Evolutionary conservation across 2,329 filamentous ascomycete species (phyloP).

Genomic region (Diplodia sapinea): DNA sequence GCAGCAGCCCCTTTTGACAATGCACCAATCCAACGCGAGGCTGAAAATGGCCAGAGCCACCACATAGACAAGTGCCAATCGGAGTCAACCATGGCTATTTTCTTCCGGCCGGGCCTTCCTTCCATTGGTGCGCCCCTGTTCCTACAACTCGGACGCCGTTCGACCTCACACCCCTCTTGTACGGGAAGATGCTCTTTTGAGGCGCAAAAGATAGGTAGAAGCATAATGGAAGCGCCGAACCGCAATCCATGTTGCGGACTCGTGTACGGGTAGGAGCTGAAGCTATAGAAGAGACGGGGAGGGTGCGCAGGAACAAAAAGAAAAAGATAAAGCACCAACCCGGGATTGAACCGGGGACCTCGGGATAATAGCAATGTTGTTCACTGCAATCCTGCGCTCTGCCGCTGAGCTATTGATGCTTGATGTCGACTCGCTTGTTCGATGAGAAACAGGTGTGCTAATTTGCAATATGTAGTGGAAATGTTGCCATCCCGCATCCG

Average conservation of each 20-base stretch:
- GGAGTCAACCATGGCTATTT: not conserved
- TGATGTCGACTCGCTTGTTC: not conserved
- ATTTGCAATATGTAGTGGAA: not conserved
- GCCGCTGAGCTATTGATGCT: constrained; percentile 2
- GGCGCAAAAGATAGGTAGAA: not conserved
- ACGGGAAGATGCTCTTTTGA: not conserved
- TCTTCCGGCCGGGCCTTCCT: not conserved
- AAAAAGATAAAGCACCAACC: not conserved
- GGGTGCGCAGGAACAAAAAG: no score
- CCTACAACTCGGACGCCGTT: not conserved
- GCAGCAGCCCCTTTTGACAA: not conserved
- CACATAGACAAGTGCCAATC: not conserved
- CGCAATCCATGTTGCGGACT: not conserved
- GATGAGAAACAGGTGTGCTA: not conserved
- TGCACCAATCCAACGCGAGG: not conserved
- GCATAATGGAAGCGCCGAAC: not conserved
- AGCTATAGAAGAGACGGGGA: not conserved
- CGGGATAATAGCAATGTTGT: not conserved
- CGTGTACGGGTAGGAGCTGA: no score
- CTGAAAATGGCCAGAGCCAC: not conserved
- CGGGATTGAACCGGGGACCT: not conserved
- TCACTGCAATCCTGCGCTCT: not conserved
- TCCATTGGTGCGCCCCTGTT: not conserved
- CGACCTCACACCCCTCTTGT: not conserved
- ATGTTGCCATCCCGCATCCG: not conserved